Base-by-base conservation (phyloP, 106 monocot species). In the Phalaenopsis aphrodite region DNA sequence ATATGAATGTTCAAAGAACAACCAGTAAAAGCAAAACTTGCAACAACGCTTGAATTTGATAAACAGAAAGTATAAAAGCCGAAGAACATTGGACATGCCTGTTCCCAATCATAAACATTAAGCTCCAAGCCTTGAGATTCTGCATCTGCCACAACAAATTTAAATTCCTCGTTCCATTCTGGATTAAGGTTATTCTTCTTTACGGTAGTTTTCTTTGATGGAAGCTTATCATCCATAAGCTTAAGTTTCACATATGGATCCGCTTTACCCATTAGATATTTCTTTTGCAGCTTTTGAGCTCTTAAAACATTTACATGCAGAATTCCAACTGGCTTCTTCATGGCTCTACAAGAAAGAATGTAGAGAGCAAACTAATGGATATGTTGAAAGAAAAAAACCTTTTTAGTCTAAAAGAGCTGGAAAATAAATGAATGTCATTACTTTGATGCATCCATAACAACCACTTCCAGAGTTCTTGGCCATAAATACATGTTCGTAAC, bases 151-250 rank as follows among this genome's bases (percentile, higher is more conserved):
- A 98, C 88, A 42, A 89, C 85, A 38, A 98, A 79, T 36, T 98
- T 94, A 83, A 94, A 98, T 66, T 94, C 90, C 84, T 98, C 94
- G 61, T 98, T 94, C 97, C 97, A 98, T 79, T 94, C 97, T 55
- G 97, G 97, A 81, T 94, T 89, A 80, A 98, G 86, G 75, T 94
- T 92, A 79, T 41, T 87, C 55, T 79, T 86, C 80, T 92, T 98
- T 41, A 98, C 90, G 3, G 87, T 77, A 79, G 93, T 96, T 85
- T 92, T 91, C 86, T 89, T 96, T 23, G 91, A 91, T 39, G 91
- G 89, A 85, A 96, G 87, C 21, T 86, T 91, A 58, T 93, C 91
- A 48, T 90, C 91, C n/a, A 88, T 83, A 68, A 96, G 82, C 79
- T 90, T 93, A 37, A 96, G 83, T 79, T 96, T 96, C 82, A 96